Evolutionary conservation across 2,329 filamentous ascomycete species (phyloP), one percentile per base, ranked within the genome.

Genomic region (Xylaria digitata): DNA sequence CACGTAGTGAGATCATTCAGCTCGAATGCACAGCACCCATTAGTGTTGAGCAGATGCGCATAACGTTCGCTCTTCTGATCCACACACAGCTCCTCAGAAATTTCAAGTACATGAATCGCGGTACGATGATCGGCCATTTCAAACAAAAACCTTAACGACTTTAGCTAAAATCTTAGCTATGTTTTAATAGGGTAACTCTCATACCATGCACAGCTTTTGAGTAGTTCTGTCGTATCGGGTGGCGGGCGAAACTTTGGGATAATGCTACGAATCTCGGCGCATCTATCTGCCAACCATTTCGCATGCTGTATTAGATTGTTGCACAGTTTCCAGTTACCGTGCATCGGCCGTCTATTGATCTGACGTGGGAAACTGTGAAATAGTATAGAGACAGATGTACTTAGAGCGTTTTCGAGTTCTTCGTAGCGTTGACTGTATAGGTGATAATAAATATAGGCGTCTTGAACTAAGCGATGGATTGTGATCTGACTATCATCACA

Each of bases 41-140:
- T 40, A 23, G 50, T 54, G n/a, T 54, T 54, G n/a, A 54, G 50
- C 2, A 54, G 34, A 54, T 54, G 50, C 6, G 50, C 50, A 9
- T 54, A 54, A 3, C 40, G 34, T 19, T 40, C 17, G 17, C n/a
- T 13, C 2, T 23, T 2, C 6, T 54, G 17, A 3, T 54, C 50
- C 1, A 13, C 6, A 42, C 50, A 54, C 6, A 23, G 2, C 3
- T 40, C 50, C 15, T 54, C 9, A 6, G 50, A 11, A 23, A 42
- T 42, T n/a, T 54, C 32, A 23, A 54, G 32, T 1, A 54, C 15
- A 40, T 42, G 32, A 3, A 54, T 21, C 6, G 50, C 32, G 3
- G 50, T 54, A 8, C 32, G 50, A 42, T 54, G n/a, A 40, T 54
- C 50, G 1, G 50, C 32, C 50, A 54, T 54, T 15, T 54, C 50